Base-by-base conservation (phyloP, 306 rosid genomes). In the Cucurbita argyrosperma region DNA sequence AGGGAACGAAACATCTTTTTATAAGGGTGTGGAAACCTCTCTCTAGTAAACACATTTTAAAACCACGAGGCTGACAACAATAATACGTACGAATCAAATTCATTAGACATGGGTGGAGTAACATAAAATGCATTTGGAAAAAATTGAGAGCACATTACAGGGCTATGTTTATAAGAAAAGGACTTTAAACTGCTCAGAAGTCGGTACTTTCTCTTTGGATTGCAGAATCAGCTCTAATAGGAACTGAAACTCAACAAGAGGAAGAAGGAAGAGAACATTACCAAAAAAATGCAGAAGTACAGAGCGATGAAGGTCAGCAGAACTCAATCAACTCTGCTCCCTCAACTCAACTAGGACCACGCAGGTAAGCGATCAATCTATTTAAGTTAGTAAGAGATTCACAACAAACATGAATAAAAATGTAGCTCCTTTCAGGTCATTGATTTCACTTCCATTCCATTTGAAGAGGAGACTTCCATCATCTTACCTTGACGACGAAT, bases 191-290 rank as follows among this genome's bases (percentile, higher is more conserved):
- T 14, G 54, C 7, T 15, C 21, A 18, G 30, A 0, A 11, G 54
- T 4, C 16, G 2, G 3, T 43, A 18, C 51, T 14, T 16, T 57
- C 56, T 43, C 74, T 74, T 45, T 60, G 49, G 53, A 72, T 80
- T 80, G 83, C 74, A 88, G 92, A 89, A 72, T 84, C 85, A 54
- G 75, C 80, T 78, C 56, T 83, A 37, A 61, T 76, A 30, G 85
- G 76, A 72, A 71, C 71, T 16, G 98, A 91, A 69, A 47, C 79
- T 15, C 88, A 87, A 70, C 77, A 13, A 54, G 96, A 87, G 47
- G 97, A 91, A 76, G 97, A 91, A 81, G 96, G 87, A 82, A 54
- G 83, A 82, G 96, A 87, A 71, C 77, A 83, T 59, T 51, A 83
- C 49, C 84, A 79, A 60, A 85, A 80, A 72, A 80, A 73, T 64